Conservation (phyloP, 2,329 filamentous ascomycete genomes). For the Didymella pinodella region DNA sequence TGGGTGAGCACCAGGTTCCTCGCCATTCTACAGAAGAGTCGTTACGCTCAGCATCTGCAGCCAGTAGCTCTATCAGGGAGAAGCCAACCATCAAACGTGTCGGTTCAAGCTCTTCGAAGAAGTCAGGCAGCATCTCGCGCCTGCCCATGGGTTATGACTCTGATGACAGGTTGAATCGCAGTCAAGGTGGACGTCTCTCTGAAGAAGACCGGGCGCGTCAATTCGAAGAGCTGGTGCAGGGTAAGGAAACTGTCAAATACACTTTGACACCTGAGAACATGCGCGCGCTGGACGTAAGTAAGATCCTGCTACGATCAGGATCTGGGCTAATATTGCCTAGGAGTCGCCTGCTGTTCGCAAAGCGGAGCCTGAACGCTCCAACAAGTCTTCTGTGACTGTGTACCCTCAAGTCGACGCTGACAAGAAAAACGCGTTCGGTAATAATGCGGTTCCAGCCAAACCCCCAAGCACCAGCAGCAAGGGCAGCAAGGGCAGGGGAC, state of each 20-base stretch:
- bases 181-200: slow-evolving; percentile 45
- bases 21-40: slow-evolving; percentile 36
- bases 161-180: slow-evolving; percentile 36
- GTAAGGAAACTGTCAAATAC: slow-evolving; percentile 59
- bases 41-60: slow-evolving; percentile 33
- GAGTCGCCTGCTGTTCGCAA: slow-evolving; percentile 33
- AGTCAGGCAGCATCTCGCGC: slow-evolving; percentile 42
- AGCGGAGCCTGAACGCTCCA: slow-evolving; percentile 28
- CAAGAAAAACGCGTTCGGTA: slow-evolving; percentile 41
- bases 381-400: slow-evolving; percentile 39
- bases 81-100: slow-evolving; percentile 44
- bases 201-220: slow-evolving; percentile 53
- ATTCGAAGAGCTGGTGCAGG: slow-evolving; percentile 58
- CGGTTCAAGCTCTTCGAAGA: slow-evolving; percentile 42
- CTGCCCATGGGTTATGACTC: slow-evolving; percentile 47
- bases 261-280: slow-evolving; percentile 59
- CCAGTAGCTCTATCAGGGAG: slow-evolving; percentile 26
- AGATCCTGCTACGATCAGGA: neutral
- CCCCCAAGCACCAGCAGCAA: slow-evolving; percentile 16
- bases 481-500: slow-evolving; percentile 32
- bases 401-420: slow-evolving; percentile 45
- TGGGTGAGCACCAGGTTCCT: slow-evolving; percentile 31
- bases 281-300: slow-evolving; percentile 55
- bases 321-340: slow-evolving; percentile 26
- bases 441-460: slow-evolving; percentile 36